These are phyloP conservation scores for Metrosideros polymorpha DNA, from an alignment of 441 rosid genomes.

Conservation along the genomic window DNA sequence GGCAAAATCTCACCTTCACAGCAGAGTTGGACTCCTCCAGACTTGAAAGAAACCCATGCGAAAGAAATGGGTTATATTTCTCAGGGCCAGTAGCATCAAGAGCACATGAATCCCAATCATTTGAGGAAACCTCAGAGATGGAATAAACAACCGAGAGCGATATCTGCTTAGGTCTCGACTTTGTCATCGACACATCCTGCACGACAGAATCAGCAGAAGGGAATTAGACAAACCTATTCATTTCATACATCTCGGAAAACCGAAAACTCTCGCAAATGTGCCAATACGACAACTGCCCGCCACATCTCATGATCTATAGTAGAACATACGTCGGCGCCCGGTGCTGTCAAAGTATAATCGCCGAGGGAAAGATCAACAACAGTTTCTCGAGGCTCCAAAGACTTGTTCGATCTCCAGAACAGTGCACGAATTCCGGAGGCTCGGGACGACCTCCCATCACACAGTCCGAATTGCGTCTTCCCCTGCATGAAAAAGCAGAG, in stretches of 20 bases:
- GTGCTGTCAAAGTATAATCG: conserved; percentile 37
- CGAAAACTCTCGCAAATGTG: neutral
- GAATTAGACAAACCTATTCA: neutral
- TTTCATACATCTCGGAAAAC: neutral
- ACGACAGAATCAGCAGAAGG: neutral
- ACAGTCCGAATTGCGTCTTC: conserved; percentile 14
- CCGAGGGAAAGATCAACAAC: conserved; percentile 38
- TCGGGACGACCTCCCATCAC: conserved; percentile 12
- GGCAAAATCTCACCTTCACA: conserved; percentile 36
- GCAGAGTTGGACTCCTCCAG: conserved; percentile 73
- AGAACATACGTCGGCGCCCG: conserved; percentile 49
- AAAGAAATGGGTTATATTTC: conserved; percentile 73
- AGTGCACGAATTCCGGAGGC: conserved; percentile 36
- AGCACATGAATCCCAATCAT: conserved; percentile 82
- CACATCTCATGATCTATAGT: neutral
- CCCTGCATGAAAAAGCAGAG: conserved; percentile 22
- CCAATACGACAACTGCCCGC: neutral
- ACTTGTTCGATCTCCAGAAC: conserved; percentile 66
- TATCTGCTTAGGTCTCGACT: conserved; percentile 24
- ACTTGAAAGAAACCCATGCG: conserved; percentile 74
- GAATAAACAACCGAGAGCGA: conserved; percentile 61
- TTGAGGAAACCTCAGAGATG: conserved; percentile 47
- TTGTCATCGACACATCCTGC: conserved; percentile 28
- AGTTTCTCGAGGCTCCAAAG: conserved; percentile 27
- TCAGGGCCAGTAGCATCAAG: conserved; percentile 61